Evolutionary conservation across 2,329 filamentous ascomycete species (phyloP).

Genomic region (Apiospora kogelbergensis): DNA sequence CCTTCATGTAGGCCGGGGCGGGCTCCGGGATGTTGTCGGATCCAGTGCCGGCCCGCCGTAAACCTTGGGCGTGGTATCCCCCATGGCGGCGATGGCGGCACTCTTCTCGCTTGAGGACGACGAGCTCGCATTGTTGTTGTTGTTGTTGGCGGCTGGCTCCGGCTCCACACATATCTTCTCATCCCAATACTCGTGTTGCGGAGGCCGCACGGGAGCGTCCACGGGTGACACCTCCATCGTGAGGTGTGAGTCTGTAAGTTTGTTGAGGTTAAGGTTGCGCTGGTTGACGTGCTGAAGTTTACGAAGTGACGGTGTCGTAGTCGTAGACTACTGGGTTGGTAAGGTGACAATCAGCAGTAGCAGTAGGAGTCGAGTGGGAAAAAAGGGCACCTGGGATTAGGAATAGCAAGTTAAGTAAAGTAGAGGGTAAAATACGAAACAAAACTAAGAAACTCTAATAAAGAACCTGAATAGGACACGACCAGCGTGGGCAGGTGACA

Average conservation of each 20-base stretch:
- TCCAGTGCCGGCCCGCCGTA: not conserved
- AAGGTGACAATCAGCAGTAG: not conserved
- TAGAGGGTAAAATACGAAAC: not conserved
- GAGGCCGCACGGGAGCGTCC: not conserved
- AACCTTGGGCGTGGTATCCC: not conserved
- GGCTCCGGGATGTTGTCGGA: not conserved
- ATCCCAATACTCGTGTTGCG: conserved; percentile 8
- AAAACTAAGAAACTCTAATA: conserved; percentile 3
- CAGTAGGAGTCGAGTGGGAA: not conserved
- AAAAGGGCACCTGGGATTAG: not conserved
- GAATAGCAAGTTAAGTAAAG: not conserved
- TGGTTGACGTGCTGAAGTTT: not conserved
- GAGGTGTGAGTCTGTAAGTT: too few relatives aligned
- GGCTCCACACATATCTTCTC: conserved; percentile 6
- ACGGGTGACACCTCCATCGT: conserved; percentile 1
- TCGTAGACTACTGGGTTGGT: not conserved
- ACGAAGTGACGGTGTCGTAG: not conserved
- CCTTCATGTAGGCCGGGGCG: conserved; percentile 6
- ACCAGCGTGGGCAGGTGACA: conserved; percentile 5
- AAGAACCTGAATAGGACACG: not conserved
- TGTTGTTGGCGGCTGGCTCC: not conserved
- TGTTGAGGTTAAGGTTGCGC: not conserved
- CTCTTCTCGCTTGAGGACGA: not conserved
- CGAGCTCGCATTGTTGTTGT: not conserved
- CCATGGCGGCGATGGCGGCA: not conserved